These are phyloP conservation scores for Adansonia gregorii DNA, from an alignment of 441 rosid genomes.

Conservation along the genomic window DNA sequence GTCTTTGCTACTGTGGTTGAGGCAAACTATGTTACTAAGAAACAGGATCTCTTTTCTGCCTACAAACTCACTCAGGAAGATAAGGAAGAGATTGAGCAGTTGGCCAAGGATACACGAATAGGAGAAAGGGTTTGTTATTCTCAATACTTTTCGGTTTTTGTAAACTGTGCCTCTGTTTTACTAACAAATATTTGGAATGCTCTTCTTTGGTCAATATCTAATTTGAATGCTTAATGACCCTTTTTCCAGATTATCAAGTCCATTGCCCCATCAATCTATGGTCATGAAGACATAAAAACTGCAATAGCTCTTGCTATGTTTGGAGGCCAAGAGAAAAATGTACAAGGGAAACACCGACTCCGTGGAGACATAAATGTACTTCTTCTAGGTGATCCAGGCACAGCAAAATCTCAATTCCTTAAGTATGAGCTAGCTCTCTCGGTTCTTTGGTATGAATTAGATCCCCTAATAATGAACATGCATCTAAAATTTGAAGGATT, in stretches of 20 bases:
- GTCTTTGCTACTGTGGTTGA: conserved; percentile 96
- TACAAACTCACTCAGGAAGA: conserved; percentile 98
- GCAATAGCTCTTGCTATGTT: conserved; percentile 98
- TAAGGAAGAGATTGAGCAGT: conserved; percentile 84
- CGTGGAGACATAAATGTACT: conserved; percentile 96
- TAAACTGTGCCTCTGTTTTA: conserved; percentile 6
- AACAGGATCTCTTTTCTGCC: conserved; percentile 95
- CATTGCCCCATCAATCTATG: conserved; percentile 94
- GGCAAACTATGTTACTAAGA: conserved; percentile 90
- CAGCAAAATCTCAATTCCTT: conserved; percentile 95
- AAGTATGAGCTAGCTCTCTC: conserved; percentile 57
- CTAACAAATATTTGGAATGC: conserved; percentile 16
- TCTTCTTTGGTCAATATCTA: not conserved
- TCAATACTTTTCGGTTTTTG: not conserved
- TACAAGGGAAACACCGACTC: conserved; percentile 85
- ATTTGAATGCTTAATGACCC: conserved; percentile 22
- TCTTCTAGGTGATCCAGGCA: conserved; percentile 96
- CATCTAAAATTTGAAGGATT: conserved; percentile 27
- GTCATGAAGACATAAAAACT: conserved; percentile 98
- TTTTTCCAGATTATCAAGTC: conserved; percentile 81
- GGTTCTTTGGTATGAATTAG: conserved; percentile 14
- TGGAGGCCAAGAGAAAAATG: conserved; percentile 98
- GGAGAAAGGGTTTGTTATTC: conserved; percentile 77
- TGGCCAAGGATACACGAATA: conserved; percentile 87
- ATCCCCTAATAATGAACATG: conserved; percentile 18